Conservation (phyloP, 768 basidiomycete genomes). For the Agaricus sinodeliciosus region DNA sequence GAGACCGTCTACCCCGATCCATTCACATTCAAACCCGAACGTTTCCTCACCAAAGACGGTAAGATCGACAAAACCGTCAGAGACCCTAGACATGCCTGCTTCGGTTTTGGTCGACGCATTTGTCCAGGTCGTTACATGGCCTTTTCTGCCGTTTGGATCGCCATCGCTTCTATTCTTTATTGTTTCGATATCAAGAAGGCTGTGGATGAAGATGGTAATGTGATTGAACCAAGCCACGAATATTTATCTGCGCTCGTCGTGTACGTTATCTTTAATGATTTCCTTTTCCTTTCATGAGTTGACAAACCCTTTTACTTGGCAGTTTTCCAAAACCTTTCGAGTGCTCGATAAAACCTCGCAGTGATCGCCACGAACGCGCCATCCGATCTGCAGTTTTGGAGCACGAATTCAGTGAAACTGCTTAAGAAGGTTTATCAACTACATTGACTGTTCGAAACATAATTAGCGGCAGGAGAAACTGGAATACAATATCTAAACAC, state of each 20-base stretch:
- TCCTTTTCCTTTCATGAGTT: background rate
- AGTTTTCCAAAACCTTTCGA: conserved; percentile 17
- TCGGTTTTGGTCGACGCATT: conserved; percentile 26
- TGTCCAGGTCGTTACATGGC: conserved; percentile 22
- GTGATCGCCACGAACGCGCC: conserved; percentile 12
- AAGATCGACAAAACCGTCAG: conserved; percentile 19
- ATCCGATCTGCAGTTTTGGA: conserved; percentile 13
- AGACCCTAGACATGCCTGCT: conserved; percentile 21
- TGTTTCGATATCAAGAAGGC: conserved; percentile 20
- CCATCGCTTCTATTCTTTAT: conserved; percentile 17
- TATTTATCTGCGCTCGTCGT: conserved; percentile 14
- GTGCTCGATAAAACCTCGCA: conserved; percentile 16
- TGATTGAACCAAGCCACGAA: conserved; percentile 8
- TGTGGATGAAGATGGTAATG: conserved; percentile 14
- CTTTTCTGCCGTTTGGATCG: conserved; percentile 19
- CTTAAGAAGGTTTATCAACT: background rate
- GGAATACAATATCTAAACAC: no score
- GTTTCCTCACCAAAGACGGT: conserved; percentile 24
- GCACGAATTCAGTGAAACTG: background rate
- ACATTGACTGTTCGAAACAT: background rate
- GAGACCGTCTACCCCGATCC: conserved; percentile 32
- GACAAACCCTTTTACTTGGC: background rate
- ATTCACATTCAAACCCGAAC: conserved; percentile 33
- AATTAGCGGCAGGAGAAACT: no score
- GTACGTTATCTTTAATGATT: conserved; percentile 10